Percentiles rank a stretch among this genome's conserved stretches.
phyloP scores from a whole-genome alignment of 441 rosid species.

The Hura crepitans region DNA sequence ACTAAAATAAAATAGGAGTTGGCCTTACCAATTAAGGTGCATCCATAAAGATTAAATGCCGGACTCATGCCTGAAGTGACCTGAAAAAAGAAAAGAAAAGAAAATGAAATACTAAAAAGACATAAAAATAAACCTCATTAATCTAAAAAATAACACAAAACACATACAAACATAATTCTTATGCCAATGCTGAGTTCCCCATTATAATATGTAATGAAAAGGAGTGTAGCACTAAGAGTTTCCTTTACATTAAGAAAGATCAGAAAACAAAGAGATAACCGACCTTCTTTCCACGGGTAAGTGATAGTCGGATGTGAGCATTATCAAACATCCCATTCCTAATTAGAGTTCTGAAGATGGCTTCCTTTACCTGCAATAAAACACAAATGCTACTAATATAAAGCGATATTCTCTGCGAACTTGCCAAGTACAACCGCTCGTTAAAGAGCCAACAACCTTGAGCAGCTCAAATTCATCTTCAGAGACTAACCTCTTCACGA shows the following conservation, averaged over 20 bases:
- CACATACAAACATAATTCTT: neutral
- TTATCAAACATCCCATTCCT: constrained; percentile 85
- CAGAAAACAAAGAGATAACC: constrained; percentile 7
- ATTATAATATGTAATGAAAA: neutral
- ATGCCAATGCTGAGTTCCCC: neutral
- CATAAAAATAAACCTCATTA: neutral
- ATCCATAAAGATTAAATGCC: constrained; percentile 72
- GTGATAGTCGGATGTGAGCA: constrained; percentile 75
- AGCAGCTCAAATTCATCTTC: constrained; percentile 10
- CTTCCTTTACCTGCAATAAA: constrained; percentile 59
- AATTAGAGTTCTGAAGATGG: constrained; percentile 69
- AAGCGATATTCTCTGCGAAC: constrained; percentile 1
- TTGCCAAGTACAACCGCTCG: neutral
- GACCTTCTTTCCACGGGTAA: constrained; percentile 88
- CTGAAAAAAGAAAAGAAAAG: constrained; percentile 29
- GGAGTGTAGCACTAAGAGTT: neutral
- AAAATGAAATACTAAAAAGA: neutral
- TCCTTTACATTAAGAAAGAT: neutral
- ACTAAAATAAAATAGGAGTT: constrained; percentile 14
- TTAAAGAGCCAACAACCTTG: neutral
- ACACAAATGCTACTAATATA: constrained; percentile 14
- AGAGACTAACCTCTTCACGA: constrained; percentile 51
- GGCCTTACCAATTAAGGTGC: constrained; percentile 68
- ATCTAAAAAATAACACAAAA: neutral
- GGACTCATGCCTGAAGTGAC: constrained; percentile 94